Base-by-base conservation (phyloP, 139 green algal genomes). In the Gonium pectorale region DNA sequence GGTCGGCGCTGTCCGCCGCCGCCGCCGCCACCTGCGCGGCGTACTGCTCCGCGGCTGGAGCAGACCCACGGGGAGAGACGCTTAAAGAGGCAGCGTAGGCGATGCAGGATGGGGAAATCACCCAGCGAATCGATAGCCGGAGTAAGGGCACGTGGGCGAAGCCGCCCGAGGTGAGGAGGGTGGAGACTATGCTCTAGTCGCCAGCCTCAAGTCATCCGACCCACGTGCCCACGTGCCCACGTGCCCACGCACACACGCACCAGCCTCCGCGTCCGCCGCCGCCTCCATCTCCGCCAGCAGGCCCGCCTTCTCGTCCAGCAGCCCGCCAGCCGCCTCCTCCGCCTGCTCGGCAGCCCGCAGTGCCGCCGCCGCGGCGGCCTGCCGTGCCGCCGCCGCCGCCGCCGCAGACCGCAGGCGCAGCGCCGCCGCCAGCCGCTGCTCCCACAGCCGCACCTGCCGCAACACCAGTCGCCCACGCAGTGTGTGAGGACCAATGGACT, bases 231-330 rank as follows among this genome's bases (percentile, higher is more conserved):
- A 63, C n/a, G 21, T 54, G 41, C 62, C 8, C n/a, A 6, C 62
- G 29, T 7, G n/a, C 9, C 62, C 62, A 43, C 19, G 17, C 62
- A 68, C 8, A 29, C 17, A 15, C 37, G 5, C 73, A 56, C 59
- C 59, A n/a, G 74, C 74, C 31, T 51, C 40, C 19, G 74, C 59
- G 29, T 71, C 74, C 59, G 74, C 74, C 29, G 29, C 41, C 74
- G 74, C 40, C 1, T 33, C 35, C 72, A 80, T 67, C 51, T 54
- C 72, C 35, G 41, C 72, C 52, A 80, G 38, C 51, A 67, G 72
- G 21, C 7, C 72, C 72, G 24, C 72, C 51, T n/a, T 33, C 49
- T 80, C 59, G 5, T 29, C 26, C 56, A 56, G 74, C 27, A n/a
- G 29, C 56, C 2, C 59, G 29, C 59, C 38, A 40, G 59, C 74